Base-by-base conservation (phyloP, 2,329 filamentous ascomycete genomes). In the Akanthomyces muscarius region DNA sequence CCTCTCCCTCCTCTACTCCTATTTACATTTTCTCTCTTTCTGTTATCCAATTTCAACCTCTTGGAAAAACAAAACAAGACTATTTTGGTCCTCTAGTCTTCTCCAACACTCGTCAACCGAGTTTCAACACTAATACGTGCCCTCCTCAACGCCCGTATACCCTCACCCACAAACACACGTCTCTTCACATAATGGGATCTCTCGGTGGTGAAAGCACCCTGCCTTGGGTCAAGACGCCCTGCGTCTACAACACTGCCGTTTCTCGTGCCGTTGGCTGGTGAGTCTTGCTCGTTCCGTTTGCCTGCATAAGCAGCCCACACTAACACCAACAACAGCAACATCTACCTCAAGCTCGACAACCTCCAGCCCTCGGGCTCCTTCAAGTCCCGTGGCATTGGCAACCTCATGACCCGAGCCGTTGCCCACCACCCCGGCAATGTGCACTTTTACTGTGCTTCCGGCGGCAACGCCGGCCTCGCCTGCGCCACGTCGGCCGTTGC, bases 321-420 rank as follows among this genome's bases (percentile, higher is more conserved):
- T 61, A 63, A 66, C 36, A 41, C 52, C 53, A 36, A 4, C 36
- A 55, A n/a, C 65, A 83, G 90, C 79, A 88, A 89, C 77, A 86
- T 96, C 74, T 91, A 90, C 74, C 86, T 96, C 70, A 96, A 96
- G 75, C 85, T 95, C 66, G 91, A 96, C 70, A 91, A 90, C 72
- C 84, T 92, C 61, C 92, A 96, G 71, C 92, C 91, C 5, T 89
- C 89, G 25, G 90, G 90, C 66, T 93, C 90, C 45, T 96, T 96
- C 85, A 95, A 96, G 75, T 93, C 90, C 53, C 83, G 86, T 67
- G 90, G 89, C 36, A 85, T 94, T 65, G 90, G 90, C 56, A 85
- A 90, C 74, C 83, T 90, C 72, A 87, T 92, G 71, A 76, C 78
- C 63, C 71, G 71, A 59, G 74, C 75, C 62, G 71, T 74, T 66